Percentiles rank a stretch among this genome's conserved stretches.
phyloP scores from a whole-genome alignment of 768 basidiomycete genomes.

The Suillus plorans region DNA sequence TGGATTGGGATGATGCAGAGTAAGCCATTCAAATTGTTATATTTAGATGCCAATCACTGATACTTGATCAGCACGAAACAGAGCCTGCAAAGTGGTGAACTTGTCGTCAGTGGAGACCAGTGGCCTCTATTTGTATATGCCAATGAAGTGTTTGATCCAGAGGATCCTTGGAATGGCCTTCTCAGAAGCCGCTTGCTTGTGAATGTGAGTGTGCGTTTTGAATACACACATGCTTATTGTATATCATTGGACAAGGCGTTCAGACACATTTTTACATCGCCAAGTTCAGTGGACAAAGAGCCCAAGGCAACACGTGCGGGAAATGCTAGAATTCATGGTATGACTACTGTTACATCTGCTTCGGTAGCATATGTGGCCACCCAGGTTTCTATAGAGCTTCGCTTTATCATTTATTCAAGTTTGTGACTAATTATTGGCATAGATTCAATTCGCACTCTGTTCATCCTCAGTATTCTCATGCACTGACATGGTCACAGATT shows the following conservation, averaged over 20 bases:
- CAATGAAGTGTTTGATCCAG: constrained; percentile 17
- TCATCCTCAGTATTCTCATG: constrained; percentile 17
- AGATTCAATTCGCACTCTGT: constrained; percentile 19
- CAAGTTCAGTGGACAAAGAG: constrained; percentile 29
- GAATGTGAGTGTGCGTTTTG: constrained; percentile 9
- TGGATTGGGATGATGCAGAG: constrained; percentile 22
- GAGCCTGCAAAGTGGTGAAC: constrained; percentile 14
- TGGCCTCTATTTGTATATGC: constrained; percentile 28
- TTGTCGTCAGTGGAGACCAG: constrained; percentile 19
- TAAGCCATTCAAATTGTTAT: background rate
- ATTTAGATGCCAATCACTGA: background rate
- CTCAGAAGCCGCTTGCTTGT: constrained; percentile 22
- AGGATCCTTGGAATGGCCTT: constrained; percentile 29
- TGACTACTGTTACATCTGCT: constrained; percentile 14
- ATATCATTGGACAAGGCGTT: constrained; percentile 16
- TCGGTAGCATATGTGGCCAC: constrained; percentile 24
- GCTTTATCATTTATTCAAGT: background rate
- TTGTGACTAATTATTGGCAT: background rate
- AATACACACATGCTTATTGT: constrained; percentile 8
- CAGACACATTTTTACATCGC: constrained; percentile 31
- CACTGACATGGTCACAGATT: constrained; percentile 22
- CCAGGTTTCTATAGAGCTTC: constrained; percentile 10
- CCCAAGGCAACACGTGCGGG: constrained; percentile 25
- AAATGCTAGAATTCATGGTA: constrained; percentile 19
- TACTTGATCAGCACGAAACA: constrained; percentile 1